Conservation (phyloP, 176 grass and related monocot species). For the Oryza officinalis region DNA sequence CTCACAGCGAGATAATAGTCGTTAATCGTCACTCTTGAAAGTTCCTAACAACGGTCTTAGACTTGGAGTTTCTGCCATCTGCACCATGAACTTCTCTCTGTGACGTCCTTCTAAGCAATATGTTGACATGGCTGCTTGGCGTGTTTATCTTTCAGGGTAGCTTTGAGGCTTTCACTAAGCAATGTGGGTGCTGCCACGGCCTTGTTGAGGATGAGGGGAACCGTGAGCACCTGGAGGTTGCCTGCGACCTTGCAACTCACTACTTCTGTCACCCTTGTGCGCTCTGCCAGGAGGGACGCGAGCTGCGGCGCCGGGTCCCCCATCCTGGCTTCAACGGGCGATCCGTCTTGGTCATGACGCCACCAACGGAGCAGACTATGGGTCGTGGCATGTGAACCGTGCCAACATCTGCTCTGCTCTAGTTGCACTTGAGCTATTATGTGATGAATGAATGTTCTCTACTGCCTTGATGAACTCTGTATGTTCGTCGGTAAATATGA, state of each 20-base stretch:
- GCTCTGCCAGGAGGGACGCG: slow-evolving; percentile 82
- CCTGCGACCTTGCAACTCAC: slow-evolving; percentile 68
- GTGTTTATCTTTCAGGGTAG: slow-evolving; percentile 57
- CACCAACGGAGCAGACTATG: slow-evolving; percentile 82
- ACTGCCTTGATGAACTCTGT: neutral
- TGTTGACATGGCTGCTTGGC: neutral
- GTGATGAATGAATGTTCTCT: neutral
- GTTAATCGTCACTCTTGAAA: neutral
- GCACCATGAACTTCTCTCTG: neutral
- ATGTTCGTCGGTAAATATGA: slow-evolving; percentile 33
- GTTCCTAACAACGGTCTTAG: neutral
- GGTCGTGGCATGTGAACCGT: slow-evolving; percentile 49
- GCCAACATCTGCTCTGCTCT: neutral
- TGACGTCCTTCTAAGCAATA: neutral
- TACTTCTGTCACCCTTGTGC: slow-evolving; percentile 82
- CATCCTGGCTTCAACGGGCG: slow-evolving; percentile 75
- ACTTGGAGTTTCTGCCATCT: neutral
- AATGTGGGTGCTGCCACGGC: slow-evolving; percentile 53
- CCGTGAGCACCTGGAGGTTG: slow-evolving; percentile 62
- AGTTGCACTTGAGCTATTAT: neutral
- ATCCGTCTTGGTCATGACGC: slow-evolving; percentile 64
- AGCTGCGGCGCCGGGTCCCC: slow-evolving; percentile 70
- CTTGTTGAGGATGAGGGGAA: slow-evolving; percentile 47
- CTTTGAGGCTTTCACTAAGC: slow-evolving; percentile 77
- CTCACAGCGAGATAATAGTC: neutral